A percentile compares a stretch with the other conserved stretches of the same genome.
These are phyloP conservation scores for Nectriaceae sp. DNA, from an alignment of 2,329 filamentous ascomycete genomes.

Conservation along the genomic window DNA sequence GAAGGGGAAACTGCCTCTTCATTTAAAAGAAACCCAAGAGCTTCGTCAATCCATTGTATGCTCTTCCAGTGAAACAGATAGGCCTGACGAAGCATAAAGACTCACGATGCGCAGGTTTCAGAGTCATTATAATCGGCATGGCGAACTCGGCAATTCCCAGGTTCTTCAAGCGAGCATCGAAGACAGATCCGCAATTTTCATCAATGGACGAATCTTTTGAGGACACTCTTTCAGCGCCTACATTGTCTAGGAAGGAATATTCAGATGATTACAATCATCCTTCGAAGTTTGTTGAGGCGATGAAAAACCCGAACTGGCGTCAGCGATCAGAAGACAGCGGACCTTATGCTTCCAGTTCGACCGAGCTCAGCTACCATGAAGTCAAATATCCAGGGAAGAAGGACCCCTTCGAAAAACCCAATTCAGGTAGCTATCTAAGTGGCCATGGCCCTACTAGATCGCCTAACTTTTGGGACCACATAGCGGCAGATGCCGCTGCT, in stretches of 20 bases:
- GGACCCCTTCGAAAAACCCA: neutral
- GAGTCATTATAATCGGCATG: too few species aligned
- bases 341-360: neutral
- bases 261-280: constrained; percentile 18
- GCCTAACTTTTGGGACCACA: neutral
- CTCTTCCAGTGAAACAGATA: too few species aligned
- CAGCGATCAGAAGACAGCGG: constrained; percentile 16
- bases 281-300: constrained; percentile 32
- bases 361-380: neutral
- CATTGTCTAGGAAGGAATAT: constrained; percentile 10
- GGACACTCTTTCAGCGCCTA: constrained; percentile 9
- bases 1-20: too few species aligned
- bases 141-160: neutral
- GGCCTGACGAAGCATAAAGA: too few species aligned
- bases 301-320: constrained; percentile 40
- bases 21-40: too few species aligned
- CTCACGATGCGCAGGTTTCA: too few species aligned
- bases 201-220: constrained; percentile 14
- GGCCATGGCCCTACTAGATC: neutral
- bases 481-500: too few species aligned
- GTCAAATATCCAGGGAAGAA: neutral
- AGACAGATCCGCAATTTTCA: constrained; percentile 4
- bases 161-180: neutral
- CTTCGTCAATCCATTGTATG: too few species aligned
- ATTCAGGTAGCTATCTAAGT: neutral